These are phyloP conservation scores for Pyrenophora teres DNA, from an alignment of 2,329 filamentous ascomycete species.

Conservation along the genomic window DNA sequence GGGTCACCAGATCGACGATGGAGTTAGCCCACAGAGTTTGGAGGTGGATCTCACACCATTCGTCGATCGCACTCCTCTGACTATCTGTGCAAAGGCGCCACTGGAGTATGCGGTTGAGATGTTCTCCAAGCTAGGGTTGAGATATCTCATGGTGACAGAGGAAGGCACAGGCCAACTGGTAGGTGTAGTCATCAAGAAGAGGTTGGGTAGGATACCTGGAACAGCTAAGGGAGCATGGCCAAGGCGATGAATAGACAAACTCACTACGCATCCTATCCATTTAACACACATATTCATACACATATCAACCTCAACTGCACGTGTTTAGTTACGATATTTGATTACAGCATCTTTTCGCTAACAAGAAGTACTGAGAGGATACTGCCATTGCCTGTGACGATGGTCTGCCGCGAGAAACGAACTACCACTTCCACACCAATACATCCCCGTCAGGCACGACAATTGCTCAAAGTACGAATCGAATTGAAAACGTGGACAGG, in stretches of 20 bases:
- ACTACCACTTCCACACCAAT: slow-evolving; percentile 16
- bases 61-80: slow-evolving; percentile 60
- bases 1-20: slow-evolving; percentile 41
- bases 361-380: slow-evolving; percentile 40
- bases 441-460: slow-evolving; percentile 18
- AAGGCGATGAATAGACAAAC: not conserved
- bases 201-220: slow-evolving; percentile 59
- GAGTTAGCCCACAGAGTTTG: slow-evolving; percentile 16
- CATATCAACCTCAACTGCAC: not conserved
- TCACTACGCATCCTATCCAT: too few species aligned
- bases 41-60: slow-evolving; percentile 55
- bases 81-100: slow-evolving; percentile 57
- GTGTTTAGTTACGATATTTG: slow-evolving; percentile 16
- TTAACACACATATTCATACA: not conserved
- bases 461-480: slow-evolving; percentile 36
- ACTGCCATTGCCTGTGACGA: slow-evolving; percentile 24
- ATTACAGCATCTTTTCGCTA: slow-evolving; percentile 44
- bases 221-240: slow-evolving; percentile 13
- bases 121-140: slow-evolving; percentile 62
- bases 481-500: slow-evolving; percentile 20
- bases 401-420: slow-evolving; percentile 19
- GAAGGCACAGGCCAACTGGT: slow-evolving; percentile 57
- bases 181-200: slow-evolving; percentile 64
- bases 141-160: slow-evolving; percentile 61
- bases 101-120: slow-evolving; percentile 65